A percentile compares a stretch with the other conserved stretches of the same genome.
Conservation (phyloP, 148 eudicot species). For the Camellia japonica region DNA sequence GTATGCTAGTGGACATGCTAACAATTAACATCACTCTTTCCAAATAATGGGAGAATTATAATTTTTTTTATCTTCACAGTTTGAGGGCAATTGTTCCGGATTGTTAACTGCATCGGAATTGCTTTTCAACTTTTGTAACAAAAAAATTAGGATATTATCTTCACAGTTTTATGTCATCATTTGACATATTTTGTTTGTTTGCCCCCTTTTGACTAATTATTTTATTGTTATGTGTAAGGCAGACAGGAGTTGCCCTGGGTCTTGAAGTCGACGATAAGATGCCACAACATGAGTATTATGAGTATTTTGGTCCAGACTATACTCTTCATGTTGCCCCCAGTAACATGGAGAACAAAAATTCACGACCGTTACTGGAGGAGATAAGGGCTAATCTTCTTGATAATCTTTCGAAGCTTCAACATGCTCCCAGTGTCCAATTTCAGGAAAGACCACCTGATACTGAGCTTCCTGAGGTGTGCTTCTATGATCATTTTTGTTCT, state of each 20-base stretch:
- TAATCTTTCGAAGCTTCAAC: conserved; percentile 63
- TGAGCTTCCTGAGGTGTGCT: conserved; percentile 58
- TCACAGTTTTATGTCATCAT: background rate
- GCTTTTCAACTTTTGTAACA: background rate
- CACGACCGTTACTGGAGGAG: conserved; percentile 56
- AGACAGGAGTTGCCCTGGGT: conserved; percentile 82
- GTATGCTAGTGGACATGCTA: background rate
- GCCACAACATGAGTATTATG: conserved; percentile 75
- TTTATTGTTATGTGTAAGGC: conserved; percentile 14
- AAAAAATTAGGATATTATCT: background rate
- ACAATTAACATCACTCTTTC: no score
- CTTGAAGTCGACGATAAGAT: conserved; percentile 65
- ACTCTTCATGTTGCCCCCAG: conserved; percentile 81
- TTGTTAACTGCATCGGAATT: background rate
- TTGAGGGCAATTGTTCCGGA: background rate
- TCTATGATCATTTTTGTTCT: background rate
- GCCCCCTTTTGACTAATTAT: background rate
- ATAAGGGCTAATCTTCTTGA: conserved; percentile 71
- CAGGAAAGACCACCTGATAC: conserved; percentile 78
- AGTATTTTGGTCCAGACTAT: conserved; percentile 80
- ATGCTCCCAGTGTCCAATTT: conserved; percentile 81
- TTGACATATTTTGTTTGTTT: conserved; percentile 7
- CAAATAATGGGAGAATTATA: background rate
- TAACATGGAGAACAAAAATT: conserved; percentile 79
- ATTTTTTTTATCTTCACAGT: background rate